These are phyloP conservation scores for Plectosphaerella cucumerina DNA, from an alignment of 2,329 filamentous ascomycete genomes.

Conservation along the genomic window DNA sequence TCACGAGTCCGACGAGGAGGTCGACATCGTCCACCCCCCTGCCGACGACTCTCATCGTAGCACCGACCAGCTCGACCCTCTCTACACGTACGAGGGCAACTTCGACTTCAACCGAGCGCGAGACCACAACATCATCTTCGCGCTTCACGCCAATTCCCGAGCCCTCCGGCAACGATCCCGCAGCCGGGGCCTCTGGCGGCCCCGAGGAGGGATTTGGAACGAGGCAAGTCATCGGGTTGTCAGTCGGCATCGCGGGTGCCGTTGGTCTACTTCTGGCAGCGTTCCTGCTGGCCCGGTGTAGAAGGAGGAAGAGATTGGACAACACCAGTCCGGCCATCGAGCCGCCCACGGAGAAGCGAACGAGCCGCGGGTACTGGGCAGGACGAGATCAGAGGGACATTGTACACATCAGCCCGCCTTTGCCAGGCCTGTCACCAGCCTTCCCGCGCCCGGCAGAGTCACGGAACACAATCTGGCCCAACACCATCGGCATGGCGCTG, in stretches of 20 bases:
- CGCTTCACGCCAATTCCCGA: not conserved
- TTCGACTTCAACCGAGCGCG: not conserved
- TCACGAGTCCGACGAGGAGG: conserved; percentile 6
- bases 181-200: conserved; percentile 5
- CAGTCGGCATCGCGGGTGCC: conserved; percentile 10
- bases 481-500: conserved; percentile 41
- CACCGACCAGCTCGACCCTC: conserved; percentile 1
- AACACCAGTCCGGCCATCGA: conserved; percentile 12
- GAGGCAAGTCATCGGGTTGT: conserved; percentile 9
- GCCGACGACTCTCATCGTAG: conserved; percentile 7
- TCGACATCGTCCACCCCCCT: conserved; percentile 7
- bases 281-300: not conserved
- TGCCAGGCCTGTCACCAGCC: conserved; percentile 22
- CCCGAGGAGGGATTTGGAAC: conserved; percentile 6
- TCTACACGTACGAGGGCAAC: not conserved
- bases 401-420: conserved; percentile 38
- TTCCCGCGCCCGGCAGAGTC: conserved; percentile 10
- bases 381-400: conserved; percentile 12
- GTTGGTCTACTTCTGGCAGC: not conserved
- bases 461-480: conserved; percentile 20
- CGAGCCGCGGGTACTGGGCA: not conserved
- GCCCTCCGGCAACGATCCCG: conserved; percentile 5
- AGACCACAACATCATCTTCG: not conserved
- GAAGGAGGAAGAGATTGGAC: not conserved
- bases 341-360: not conserved